Evolutionary conservation across 78 protist genomes (phyloP).

Genomic region (Dictyostelium purpureum): DNA sequence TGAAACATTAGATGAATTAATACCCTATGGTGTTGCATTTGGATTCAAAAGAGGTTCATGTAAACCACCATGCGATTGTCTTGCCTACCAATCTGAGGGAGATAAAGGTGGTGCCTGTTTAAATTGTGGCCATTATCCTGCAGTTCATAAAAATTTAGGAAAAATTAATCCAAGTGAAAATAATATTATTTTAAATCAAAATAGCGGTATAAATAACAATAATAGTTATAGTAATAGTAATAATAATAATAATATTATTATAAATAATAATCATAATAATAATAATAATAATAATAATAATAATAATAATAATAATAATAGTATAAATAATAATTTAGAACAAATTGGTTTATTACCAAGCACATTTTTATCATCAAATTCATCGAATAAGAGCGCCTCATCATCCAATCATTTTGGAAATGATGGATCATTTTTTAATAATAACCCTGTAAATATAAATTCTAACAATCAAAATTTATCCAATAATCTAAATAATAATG

Average conservation of each 20-base stretch:
- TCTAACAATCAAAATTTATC: too few species aligned
- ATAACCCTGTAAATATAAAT: too few species aligned
- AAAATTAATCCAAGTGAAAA: neutral
- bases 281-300: neutral
- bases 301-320: neutral
- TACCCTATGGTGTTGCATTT: constrained; percentile 66
- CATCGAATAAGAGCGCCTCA: neutral
- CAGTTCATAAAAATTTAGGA: constrained; percentile 58
- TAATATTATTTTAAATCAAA: neutral
- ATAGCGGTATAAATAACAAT: neutral
- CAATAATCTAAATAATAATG: too few species aligned
- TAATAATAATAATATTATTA: neutral
- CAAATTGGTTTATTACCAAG: neutral
- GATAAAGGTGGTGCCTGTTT: constrained; percentile 69
- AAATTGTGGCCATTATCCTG: constrained; percentile 77
- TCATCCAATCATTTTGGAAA: too few species aligned
- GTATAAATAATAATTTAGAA: neutral
- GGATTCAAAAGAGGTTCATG: constrained; percentile 69
- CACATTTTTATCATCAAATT: constrained; percentile 2
- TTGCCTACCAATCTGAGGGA: constrained; percentile 34
- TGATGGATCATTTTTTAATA: too few species aligned
- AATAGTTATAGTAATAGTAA: neutral
- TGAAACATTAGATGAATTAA: constrained; percentile 19
- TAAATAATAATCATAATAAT: neutral
- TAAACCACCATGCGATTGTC: constrained; percentile 72